Conservation (phyloP, 192 early-diverging fungal genomes). For the Geranomyces variabilis region DNA sequence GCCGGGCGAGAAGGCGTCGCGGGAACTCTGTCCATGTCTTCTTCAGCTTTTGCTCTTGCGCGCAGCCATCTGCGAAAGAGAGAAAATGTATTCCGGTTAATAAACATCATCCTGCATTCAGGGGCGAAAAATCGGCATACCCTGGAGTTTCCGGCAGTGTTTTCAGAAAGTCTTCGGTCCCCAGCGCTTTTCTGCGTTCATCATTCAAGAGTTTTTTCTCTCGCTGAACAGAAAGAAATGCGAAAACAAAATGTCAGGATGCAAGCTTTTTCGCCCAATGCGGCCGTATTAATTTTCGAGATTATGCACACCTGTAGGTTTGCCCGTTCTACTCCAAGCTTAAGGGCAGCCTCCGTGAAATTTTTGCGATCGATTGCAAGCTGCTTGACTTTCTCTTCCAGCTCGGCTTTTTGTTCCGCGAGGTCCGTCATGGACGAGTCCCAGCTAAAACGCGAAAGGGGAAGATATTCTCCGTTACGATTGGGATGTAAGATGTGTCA, state of each 20-base stretch:
- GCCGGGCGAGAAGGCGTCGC: background rate
- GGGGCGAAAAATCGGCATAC: background rate
- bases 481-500: too few relatives aligned
- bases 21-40: background rate
- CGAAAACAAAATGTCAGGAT: background rate
- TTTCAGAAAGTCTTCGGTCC: conserved; percentile 14
- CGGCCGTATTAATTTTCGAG: background rate
- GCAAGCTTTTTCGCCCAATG: background rate
- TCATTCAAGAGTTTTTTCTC: conserved; percentile 10
- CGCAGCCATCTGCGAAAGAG: conserved; percentile 23
- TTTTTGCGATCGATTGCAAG: conserved; percentile 65
- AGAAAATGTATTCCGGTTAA: background rate
- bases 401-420: conserved; percentile 23
- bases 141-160: conserved; percentile 26
- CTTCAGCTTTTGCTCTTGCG: conserved; percentile 1
- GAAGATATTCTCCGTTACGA: too few relatives aligned
- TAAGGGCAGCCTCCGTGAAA: conserved; percentile 73
- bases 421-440: conserved; percentile 28
- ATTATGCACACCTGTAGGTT: conserved; percentile 37
- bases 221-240: conserved; percentile 4
- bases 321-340: conserved; percentile 69
- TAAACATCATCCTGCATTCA: too few relatives aligned
- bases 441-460: background rate
- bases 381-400: conserved; percentile 55
- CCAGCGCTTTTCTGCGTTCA: background rate